phyloP scores from a whole-genome alignment of 192 early-diverging fungal genomes.

The Entomortierella lignicola region DNA sequence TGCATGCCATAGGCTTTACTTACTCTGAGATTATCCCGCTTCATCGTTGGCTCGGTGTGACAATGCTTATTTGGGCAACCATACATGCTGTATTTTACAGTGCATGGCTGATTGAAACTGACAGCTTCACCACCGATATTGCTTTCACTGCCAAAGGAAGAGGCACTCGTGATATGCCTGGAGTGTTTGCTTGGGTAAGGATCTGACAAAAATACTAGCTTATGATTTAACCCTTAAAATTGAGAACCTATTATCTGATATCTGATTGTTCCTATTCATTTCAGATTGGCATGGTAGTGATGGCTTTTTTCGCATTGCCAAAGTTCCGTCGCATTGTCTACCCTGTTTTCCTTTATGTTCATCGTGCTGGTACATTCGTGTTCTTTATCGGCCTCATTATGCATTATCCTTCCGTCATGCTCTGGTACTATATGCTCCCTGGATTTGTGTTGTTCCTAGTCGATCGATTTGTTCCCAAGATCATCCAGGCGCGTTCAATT shows the following conservation, averaged over 20 bases:
- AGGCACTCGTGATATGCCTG: constrained; percentile 50
- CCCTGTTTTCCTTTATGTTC: constrained; percentile 40
- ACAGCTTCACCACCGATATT: constrained; percentile 25
- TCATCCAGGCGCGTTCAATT: constrained; percentile 47
- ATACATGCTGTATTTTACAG: constrained; percentile 26
- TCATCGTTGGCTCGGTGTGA: constrained; percentile 47
- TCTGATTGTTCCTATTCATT: constrained; percentile 1
- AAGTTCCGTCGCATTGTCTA: constrained; percentile 38
- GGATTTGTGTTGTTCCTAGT: constrained; percentile 47
- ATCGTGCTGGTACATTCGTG: constrained; percentile 28
- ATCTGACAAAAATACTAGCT: no score
- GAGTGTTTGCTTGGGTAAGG: constrained; percentile 50
- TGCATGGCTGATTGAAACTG: constrained; percentile 17
- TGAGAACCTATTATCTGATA: background rate
- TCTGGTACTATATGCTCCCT: constrained; percentile 52
- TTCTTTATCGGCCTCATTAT: constrained; percentile 52
- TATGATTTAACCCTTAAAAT: no score
- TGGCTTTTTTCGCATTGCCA: constrained; percentile 38
- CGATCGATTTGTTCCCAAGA: constrained; percentile 47
- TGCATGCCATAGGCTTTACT: constrained; percentile 42
- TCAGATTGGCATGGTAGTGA: constrained; percentile 22
- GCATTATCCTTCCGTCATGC: constrained; percentile 49
- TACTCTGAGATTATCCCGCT: constrained; percentile 40
- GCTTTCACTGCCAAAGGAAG: constrained; percentile 39
- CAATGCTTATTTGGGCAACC: constrained; percentile 35